These are phyloP conservation scores for Fomitopsis pulvina DNA, from an alignment of 768 basidiomycete genomes.

Conservation along the genomic window DNA sequence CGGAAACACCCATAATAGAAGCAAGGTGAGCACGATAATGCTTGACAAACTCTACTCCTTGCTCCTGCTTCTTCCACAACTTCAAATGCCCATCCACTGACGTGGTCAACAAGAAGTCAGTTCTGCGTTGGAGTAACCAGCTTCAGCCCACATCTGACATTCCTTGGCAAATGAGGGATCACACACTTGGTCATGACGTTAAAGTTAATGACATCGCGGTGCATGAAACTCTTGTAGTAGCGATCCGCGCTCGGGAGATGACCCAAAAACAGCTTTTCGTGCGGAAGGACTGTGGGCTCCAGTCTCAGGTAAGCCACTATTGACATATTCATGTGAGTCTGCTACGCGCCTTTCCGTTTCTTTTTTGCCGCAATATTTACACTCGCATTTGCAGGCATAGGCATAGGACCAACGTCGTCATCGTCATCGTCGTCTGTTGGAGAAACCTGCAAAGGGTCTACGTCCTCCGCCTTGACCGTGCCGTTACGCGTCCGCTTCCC, in stretches of 20 bases:
- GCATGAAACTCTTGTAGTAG: conserved; percentile 98
- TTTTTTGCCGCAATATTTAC: conserved; percentile 46
- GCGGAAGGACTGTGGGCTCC: conserved; percentile 65
- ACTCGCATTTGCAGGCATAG: conserved; percentile 49
- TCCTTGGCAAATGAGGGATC: neutral
- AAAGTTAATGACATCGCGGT: conserved; percentile 87
- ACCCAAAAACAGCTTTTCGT: conserved; percentile 88
- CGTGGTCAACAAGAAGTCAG: conserved; percentile 90
- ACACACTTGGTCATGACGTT: conserved; percentile 81
- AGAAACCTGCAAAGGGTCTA: neutral
- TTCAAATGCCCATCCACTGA: conserved; percentile 94
- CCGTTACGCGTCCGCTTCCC: conserved; percentile 20
- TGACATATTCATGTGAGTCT: neutral
- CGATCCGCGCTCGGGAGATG: conserved; percentile 89
- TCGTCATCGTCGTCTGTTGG: conserved; percentile 49
- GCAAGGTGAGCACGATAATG: conserved; percentile 90
- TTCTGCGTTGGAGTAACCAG: conserved; percentile 40
- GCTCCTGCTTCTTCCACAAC: conserved; percentile 98
- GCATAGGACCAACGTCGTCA: conserved; percentile 88
- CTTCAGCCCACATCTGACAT: neutral
- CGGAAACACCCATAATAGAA: conserved; percentile 72
- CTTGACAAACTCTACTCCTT: conserved; percentile 97
- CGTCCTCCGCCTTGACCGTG: conserved; percentile 10
- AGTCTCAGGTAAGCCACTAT: neutral
- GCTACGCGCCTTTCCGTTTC: conserved; percentile 73